Evolutionary conservation across 2,329 filamentous ascomycete species (phyloP).

Genomic region (Diaporthe ilicicola): DNA sequence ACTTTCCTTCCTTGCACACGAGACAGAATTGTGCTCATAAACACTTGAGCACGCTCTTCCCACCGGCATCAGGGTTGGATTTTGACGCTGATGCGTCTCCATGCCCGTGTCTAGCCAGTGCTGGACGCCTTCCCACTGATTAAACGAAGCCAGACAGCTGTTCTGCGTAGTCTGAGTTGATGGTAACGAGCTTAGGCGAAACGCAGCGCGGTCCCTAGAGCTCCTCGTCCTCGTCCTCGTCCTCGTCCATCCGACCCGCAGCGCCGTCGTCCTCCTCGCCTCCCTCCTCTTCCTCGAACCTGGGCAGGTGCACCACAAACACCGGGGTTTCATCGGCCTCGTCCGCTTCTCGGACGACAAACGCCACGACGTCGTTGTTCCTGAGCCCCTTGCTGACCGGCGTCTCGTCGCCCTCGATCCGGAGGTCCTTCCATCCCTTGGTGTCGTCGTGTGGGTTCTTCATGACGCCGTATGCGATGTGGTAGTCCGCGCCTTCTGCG

Average conservation of each 20-base stretch:
- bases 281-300: constrained; percentile 51
- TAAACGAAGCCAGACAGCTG: not conserved
- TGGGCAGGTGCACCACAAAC: constrained; percentile 57
- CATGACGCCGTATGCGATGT: constrained; percentile 56
- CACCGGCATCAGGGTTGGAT: not conserved
- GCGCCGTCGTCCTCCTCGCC: constrained; percentile 40
- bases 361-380: constrained; percentile 59
- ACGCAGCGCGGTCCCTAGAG: not conserved
- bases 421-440: constrained; percentile 60
- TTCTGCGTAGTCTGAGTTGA: not conserved
- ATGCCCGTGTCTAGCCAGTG: not conserved
- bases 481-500: constrained; percentile 48
- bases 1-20: not conserved
- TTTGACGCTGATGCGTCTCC: not conserved
- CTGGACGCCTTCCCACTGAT: not conserved
- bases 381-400: constrained; percentile 53
- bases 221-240: constrained; percentile 10
- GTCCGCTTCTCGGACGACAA: constrained; percentile 52
- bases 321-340: constrained; percentile 47
- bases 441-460: constrained; percentile 53
- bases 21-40: not conserved
- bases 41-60: not conserved
- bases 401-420: constrained; percentile 48
- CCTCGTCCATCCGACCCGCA: constrained; percentile 11
- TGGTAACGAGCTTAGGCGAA: no score